phyloP scores from a whole-genome alignment of 495 filamentous ascomycete genomes.

The Daldinia concentrica region DNA sequence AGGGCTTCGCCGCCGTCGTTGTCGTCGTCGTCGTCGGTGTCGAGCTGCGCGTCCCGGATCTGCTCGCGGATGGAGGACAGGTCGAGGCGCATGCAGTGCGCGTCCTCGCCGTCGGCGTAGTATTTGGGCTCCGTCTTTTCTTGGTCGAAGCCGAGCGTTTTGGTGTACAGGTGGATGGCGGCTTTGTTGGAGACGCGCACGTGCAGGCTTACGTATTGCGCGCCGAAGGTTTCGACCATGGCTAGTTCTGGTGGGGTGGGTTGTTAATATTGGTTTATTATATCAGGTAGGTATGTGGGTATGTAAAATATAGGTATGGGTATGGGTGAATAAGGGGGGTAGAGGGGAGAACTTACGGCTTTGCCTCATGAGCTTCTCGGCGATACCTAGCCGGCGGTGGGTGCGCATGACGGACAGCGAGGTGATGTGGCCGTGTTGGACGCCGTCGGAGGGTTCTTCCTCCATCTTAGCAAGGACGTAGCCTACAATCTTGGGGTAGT shows the following conservation, averaged over 20 bases:
- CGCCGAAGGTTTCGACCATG: conserved; percentile 93
- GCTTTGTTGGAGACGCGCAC: conserved; percentile 93
- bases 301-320: too few relatives aligned
- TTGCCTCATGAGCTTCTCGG: conserved; percentile 97
- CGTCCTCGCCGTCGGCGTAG: conserved; percentile 98
- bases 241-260: conserved; percentile 73
- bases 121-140: conserved; percentile 93
- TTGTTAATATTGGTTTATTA: too few relatives aligned
- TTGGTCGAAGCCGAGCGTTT: conserved; percentile 90
- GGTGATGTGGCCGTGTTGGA: conserved; percentile 97
- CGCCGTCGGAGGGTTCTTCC: conserved; percentile 90
- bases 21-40: conserved; percentile 49
- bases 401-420: conserved; percentile 95
- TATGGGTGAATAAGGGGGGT: background rate
- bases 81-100: conserved; percentile 91
- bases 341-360: conserved; percentile 65
- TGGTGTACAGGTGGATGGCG: conserved; percentile 88
- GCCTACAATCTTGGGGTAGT: conserved; percentile 97
- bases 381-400: conserved; percentile 87
- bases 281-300: too few relatives aligned
- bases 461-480: conserved; percentile 99
- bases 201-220: conserved; percentile 92
- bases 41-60: conserved; percentile 52
- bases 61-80: conserved; percentile 68
- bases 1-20: background rate